Evolutionary conservation across 2,329 filamentous ascomycete genomes (phyloP).

Genomic region (Zasmidium angulare): DNA sequence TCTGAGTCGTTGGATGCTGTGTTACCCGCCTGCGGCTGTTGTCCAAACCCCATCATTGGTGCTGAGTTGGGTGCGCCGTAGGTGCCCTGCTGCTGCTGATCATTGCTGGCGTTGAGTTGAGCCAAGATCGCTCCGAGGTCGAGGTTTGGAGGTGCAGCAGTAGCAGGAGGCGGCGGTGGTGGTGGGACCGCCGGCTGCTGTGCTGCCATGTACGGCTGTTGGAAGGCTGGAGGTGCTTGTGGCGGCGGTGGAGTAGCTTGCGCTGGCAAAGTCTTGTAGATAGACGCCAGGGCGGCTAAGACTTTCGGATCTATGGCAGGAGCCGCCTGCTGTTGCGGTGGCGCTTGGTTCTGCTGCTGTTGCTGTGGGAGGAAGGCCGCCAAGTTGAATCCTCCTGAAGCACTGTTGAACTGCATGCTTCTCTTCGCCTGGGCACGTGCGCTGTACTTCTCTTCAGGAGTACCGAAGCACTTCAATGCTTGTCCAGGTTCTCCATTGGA

Average conservation of each 20-base stretch:
- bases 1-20: conserved; percentile 29
- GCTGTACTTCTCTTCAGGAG: conserved; percentile 31
- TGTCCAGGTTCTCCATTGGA: conserved; percentile 29
- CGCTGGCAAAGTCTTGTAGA: conserved; percentile 8
- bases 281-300: conserved; percentile 21
- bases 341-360: conserved; percentile 11
- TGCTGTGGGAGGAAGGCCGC: conserved; percentile 5
- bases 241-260: conserved; percentile 16
- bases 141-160: too few species aligned
- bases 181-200: conserved; percentile 16
- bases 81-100: conserved; percentile 11
- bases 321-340: conserved; percentile 8
- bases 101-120: conserved; percentile 15
- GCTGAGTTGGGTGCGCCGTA: conserved; percentile 6
- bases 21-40: conserved; percentile 26
- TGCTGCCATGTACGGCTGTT: conserved; percentile 8
- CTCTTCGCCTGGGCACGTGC: conserved; percentile 18
- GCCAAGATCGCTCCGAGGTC: conserved; percentile 34
- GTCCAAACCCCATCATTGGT: conserved; percentile 11
- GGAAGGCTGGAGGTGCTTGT: conserved; percentile 3
- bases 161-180: conserved; percentile 12
- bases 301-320: conserved; percentile 19
- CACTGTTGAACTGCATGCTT: conserved; percentile 10
- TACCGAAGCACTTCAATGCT: conserved; percentile 39
- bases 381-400: conserved; percentile 3